A percentile compares a stretch with the other conserved stretches of the same genome.
phyloP scores from a whole-genome alignment of 2,329 filamentous ascomycete genomes.

The Tolypocladium inflatum region DNA sequence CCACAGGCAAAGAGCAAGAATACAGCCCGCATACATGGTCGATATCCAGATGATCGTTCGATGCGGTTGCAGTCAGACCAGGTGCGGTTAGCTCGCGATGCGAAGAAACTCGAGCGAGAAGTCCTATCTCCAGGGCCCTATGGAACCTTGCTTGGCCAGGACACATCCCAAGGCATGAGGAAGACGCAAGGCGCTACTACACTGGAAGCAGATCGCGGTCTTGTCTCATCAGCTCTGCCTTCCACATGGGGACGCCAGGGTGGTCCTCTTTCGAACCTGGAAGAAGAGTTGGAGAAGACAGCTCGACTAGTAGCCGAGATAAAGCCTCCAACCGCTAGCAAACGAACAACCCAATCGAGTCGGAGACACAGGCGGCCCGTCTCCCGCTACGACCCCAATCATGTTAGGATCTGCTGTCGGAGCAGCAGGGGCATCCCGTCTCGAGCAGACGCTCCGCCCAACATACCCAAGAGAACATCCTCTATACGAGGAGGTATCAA shows the following conservation, averaged over 20 bases:
- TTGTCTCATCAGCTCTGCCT: conserved; percentile 1
- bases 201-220: background rate
- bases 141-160: background rate
- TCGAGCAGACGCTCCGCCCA: conserved; percentile 17
- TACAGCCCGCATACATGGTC: background rate
- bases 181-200: background rate
- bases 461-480: conserved; percentile 24
- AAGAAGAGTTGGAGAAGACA: background rate
- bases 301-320: background rate
- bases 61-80: background rate
- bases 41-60: background rate
- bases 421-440: conserved; percentile 14
- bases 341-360: background rate
- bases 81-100: background rate
- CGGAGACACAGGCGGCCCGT: background rate
- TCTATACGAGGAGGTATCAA: conserved; percentile 17
- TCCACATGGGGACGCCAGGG: background rate
- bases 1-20: background rate
- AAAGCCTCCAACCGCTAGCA: background rate
- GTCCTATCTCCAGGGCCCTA: background rate
- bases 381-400: conserved; percentile 8
- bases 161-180: background rate
- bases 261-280: background rate
- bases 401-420: conserved; percentile 16
- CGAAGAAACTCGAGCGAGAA: background rate